These are phyloP conservation scores for Colletotrichum tanaceti DNA, from an alignment of 2,329 filamentous ascomycete species.

Conservation along the genomic window DNA sequence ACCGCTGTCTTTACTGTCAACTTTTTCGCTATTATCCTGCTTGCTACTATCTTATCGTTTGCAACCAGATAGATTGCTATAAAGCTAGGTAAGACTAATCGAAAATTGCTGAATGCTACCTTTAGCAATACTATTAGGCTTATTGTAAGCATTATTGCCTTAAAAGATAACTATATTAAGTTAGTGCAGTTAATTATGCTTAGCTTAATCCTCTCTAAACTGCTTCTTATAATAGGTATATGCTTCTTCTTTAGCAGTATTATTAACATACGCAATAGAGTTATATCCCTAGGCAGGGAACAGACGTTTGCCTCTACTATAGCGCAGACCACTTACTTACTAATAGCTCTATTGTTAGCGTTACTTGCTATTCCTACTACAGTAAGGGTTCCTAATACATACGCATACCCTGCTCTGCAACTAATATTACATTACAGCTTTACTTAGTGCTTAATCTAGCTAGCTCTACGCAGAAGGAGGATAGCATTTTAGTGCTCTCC, in stretches of 20 bases:
- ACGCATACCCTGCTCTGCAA: no score
- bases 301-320: no score
- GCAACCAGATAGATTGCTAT: conserved; percentile 81
- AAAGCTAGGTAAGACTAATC: conserved; percentile 78
- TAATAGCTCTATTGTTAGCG: no score
- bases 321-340: no score
- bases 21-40: conserved; percentile 83
- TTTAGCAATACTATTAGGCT: conserved; percentile 85
- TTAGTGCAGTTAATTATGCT: conserved; percentile 98
- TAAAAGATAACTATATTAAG: conserved; percentile 86
- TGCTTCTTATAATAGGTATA: conserved; percentile 86
- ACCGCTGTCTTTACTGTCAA: conserved; percentile 80
- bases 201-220: conserved; percentile 93
- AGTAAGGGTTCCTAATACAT: no score
- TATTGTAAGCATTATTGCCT: conserved; percentile 90
- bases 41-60: conserved; percentile 79
- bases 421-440: no score
- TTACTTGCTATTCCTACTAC: no score
- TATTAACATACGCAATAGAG: no score
- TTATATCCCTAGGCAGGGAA: no score
- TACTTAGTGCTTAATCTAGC: no score
- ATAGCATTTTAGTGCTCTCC: no score
- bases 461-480: no score
- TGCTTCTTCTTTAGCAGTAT: conserved; percentile 83
- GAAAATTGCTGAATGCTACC: conserved; percentile 79